phyloP scores from a whole-genome alignment of 148 eudicot genomes.

The Fallopia convolvulus region DNA sequence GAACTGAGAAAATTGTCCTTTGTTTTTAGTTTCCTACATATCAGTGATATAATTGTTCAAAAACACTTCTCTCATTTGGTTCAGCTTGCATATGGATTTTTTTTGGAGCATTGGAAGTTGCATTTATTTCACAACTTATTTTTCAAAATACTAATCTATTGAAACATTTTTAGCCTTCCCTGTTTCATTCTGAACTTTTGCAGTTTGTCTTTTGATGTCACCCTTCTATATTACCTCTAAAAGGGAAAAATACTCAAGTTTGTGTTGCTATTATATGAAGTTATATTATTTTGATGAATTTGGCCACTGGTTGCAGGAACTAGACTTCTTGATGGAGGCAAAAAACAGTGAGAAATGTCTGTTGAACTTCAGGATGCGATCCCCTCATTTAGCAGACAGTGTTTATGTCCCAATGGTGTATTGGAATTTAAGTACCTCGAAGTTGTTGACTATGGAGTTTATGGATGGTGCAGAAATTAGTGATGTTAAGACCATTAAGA shows the following conservation, averaged over 20 bases:
- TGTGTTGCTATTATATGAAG: background rate
- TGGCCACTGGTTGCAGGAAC: conserved; percentile 48
- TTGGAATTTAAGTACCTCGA: conserved; percentile 84
- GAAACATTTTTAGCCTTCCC: background rate
- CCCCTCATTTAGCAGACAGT: conserved; percentile 81
- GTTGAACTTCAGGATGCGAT: conserved; percentile 75
- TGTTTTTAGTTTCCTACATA: background rate
- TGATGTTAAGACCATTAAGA: conserved; percentile 59
- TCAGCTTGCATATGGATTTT: background rate
- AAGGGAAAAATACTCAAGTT: background rate
- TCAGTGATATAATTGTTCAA: background rate
- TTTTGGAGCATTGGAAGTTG: background rate
- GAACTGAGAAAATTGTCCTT: background rate
- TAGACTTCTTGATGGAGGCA: conserved; percentile 90
- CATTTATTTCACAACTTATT: background rate
- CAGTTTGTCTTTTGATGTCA: background rate
- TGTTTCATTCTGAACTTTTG: background rate
- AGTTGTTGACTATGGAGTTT: conserved; percentile 85
- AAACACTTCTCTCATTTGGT: background rate
- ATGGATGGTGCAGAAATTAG: conserved; percentile 76
- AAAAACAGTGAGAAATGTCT: conserved; percentile 82
- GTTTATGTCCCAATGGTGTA: conserved; percentile 73
- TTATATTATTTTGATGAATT: background rate
- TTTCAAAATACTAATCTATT: background rate
- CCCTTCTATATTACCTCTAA: background rate